phyloP scores from a whole-genome alignment of 805 yeast genomes.

The Yarrowia sp. region DNA sequence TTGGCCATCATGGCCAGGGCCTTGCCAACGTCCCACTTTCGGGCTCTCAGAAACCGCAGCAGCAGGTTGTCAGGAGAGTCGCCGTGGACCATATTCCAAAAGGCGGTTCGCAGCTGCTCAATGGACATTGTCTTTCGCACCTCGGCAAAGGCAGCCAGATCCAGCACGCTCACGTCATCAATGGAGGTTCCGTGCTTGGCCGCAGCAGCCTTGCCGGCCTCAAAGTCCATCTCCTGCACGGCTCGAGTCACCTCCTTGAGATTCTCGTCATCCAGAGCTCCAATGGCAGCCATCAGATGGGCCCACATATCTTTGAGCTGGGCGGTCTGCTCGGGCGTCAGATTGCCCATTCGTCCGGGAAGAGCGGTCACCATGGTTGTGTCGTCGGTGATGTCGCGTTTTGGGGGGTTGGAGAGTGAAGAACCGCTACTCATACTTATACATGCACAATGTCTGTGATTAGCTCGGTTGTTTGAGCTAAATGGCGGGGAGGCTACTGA shows the following conservation, averaged over 20 bases:
- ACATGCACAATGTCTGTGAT: neutral
- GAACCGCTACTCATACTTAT: neutral
- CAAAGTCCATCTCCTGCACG: neutral
- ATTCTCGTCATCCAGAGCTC: conserved; percentile 5
- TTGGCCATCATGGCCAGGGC: conserved; percentile 65
- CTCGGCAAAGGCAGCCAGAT: neutral
- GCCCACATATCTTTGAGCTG: conserved; percentile 42
- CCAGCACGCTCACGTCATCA: neutral
- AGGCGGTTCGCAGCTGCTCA: conserved; percentile 47
- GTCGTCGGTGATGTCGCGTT: neutral
- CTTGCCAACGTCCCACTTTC: conserved; percentile 75
- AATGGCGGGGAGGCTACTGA: neutral
- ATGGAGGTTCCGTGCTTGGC: neutral
- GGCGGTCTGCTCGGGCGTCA: conserved; percentile 40
- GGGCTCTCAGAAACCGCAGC: conserved; percentile 76
- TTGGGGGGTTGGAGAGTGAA: neutral
- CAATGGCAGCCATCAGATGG: conserved; percentile 30
- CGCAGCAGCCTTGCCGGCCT: neutral
- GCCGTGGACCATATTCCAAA: conserved; percentile 62
- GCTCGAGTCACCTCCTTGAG: conserved; percentile 14
- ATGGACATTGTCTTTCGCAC: conserved; percentile 16
- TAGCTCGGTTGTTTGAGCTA: neutral
- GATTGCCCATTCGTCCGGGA: conserved; percentile 40
- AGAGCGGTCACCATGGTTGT: neutral
- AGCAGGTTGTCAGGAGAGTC: conserved; percentile 80